Evolutionary conservation across 768 basidiomycete species (phyloP), one percentile per base, ranked within the genome.

Genomic region (Calocybe indica): DNA sequence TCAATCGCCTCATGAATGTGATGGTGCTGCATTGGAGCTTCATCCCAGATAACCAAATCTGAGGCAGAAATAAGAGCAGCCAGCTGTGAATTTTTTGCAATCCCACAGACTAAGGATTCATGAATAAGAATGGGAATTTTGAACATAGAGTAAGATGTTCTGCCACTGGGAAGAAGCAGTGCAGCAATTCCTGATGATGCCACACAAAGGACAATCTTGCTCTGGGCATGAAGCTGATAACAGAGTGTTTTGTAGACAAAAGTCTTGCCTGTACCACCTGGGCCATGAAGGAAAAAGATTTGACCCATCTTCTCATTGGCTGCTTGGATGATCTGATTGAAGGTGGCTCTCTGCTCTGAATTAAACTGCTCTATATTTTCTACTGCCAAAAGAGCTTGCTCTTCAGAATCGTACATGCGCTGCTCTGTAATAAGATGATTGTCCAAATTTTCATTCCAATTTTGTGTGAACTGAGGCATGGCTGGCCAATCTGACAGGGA

Each of bases 121-220:
- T 48, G 41, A 12, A 22, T 45, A 5, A 51, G 37, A 22, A 75
- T 57, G 0, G 74, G 76, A 46, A 77, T 73, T 47, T 74, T 71
- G 60, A 79, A 78, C 0, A 37, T 56, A 0, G 74, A 78, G 55
- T 80, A 76, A 2, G 73, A 61, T 9, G 78, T 80, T 0, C 66
- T 56, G 5, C 77, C 77, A 36, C 72, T 71, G 3, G 50, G 50
- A 0, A 78, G 53, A 0, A 80, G 66, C 6, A 76, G 56, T 2
- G 74, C 61, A 7, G 78, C 68, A 55, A 79, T 72, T 0, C 74
- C 74, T 30, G 75, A 74, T 0, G 72, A 77, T 10, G 75, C 71
- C 5, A 75, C 71, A 68, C 70, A 76, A 0, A 79, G 54, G 0
- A 69, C 68, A 63, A 76, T 64, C 34, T 54, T 40, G 0, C 58